Evolutionary conservation across 2,329 filamentous ascomycete species (phyloP).

Genomic region (Botrytis deweyae): DNA sequence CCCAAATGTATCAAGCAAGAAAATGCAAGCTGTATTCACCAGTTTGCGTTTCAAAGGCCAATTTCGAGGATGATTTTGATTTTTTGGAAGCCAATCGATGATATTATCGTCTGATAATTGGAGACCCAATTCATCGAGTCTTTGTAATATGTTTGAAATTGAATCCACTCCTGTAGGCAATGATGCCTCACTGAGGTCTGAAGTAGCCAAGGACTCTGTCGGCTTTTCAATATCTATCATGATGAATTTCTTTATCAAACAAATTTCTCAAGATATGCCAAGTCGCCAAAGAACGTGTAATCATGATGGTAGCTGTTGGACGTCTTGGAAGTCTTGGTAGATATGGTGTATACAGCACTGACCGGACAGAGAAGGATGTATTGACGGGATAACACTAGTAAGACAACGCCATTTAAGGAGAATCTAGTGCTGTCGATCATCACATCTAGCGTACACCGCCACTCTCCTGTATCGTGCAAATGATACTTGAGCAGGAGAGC

Average conservation of each 20-base stretch:
- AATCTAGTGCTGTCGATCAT: slow-evolving; percentile 3
- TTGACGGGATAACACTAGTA: background rate
- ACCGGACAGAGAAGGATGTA: background rate
- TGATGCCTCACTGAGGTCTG: slow-evolving; percentile 1
- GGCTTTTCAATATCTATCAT: background rate
- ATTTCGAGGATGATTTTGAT: slow-evolving; percentile 13
- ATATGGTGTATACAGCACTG: background rate
- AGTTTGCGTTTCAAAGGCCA: slow-evolving; percentile 9
- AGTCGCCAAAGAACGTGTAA: background rate
- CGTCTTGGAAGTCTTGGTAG: background rate
- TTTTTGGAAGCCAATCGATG: slow-evolving; percentile 11
- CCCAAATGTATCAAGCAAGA: slow-evolving; percentile 17
- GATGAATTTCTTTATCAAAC: background rate
- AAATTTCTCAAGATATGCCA: background rate
- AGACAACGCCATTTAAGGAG: background rate
- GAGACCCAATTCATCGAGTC: slow-evolving; percentile 3
- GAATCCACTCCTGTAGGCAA: background rate
- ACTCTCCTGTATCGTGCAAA: background rate
- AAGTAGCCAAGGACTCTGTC: background rate
- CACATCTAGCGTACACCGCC: background rate
- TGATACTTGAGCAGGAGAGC: background rate
- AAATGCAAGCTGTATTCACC: slow-evolving; percentile 6
- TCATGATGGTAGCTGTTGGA: background rate
- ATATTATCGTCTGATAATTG: background rate
- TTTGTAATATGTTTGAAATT: background rate